Base-by-base conservation (phyloP, 441 rosid genomes). In the Dalechampia spathulata region DNA sequence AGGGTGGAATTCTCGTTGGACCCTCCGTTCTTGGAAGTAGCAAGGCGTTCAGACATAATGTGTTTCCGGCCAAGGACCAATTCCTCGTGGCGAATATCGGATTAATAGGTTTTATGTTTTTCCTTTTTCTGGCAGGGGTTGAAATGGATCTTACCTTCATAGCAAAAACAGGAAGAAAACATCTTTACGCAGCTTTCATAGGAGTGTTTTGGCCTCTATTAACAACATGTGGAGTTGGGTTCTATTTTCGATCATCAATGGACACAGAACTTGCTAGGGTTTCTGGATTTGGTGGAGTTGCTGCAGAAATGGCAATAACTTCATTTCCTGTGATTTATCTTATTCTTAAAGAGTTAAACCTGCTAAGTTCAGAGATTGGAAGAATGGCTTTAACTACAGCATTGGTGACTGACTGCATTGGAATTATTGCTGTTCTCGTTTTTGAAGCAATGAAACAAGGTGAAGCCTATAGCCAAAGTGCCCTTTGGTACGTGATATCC, bases 1-100 rank as follows among this genome's bases (percentile, higher is more conserved):
- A 89, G 97, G 88, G 88, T 41, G 95, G 90, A 5, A 62, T 86
- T 49, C 39, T 82, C 45, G 41, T 89, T 17, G 95, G 95, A 74
- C 95, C 95, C 1, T 84, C 95, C 0, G 20, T 86, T 49, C 61
- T 89, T 1, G 90, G 85, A 17, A 60, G 58, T 22, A 81, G 42
- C 72, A 22, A 55, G 62, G 58, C 37, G 4, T 79, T 82, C 53
- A 45, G 55, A 12, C 14, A 28, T 0, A 8, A 50, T 2, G 62
- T 79, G 21, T 43, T 59, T 50, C 88, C 92, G 1, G 78, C 66
- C 0, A 65, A 72, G 19, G 68, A 78, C 3, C 44, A 55, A 32
- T 78, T 66, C 57, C 55, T 86, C 38, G 28, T 68, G 1, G 68
- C 49, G 49, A 89, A 82, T 66, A 1, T 86, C 2, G 93, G 93